A percentile compares a stretch with the other conserved stretches of the same genome.
Evolutionary conservation across 148 eudicot genomes (phyloP).

Genomic region (Amaranthus cruentus): DNA sequence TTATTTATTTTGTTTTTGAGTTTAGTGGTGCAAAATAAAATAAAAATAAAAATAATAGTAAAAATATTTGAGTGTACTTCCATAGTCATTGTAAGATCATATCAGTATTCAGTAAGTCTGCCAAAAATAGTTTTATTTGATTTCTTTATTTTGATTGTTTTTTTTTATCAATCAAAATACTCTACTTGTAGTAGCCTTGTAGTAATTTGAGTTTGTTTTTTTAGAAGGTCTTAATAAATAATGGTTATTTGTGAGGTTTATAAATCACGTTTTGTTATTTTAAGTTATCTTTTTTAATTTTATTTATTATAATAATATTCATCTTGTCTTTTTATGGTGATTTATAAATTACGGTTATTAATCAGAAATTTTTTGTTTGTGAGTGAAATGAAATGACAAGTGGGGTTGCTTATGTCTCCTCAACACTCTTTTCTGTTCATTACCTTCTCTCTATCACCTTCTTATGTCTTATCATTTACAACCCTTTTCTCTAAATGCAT

Average conservation of each 20-base stretch:
- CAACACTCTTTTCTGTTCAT: no score
- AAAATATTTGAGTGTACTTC: slow-evolving; percentile 26
- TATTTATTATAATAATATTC: no score
- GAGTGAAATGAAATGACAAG: neutral
- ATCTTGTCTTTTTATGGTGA: no score
- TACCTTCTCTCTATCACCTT: neutral
- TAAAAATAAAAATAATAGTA: neutral
- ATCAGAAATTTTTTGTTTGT: no score
- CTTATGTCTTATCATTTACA: neutral
- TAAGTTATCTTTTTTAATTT: no score
- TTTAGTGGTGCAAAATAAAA: neutral
- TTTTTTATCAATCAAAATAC: neutral
- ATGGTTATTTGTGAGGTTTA: no score
- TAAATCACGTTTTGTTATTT: no score
- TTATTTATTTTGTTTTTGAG: neutral
- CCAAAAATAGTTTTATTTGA: slow-evolving; percentile 11
- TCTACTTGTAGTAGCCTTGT: no score
- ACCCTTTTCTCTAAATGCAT: slow-evolving; percentile 8
- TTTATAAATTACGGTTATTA: no score
- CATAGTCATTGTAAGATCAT: slow-evolving; percentile 42
- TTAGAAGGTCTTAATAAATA: no score
- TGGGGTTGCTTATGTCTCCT: neutral
- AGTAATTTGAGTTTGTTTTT: no score
- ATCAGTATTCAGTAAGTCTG: slow-evolving; percentile 35
- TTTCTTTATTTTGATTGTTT: neutral